Evolutionary conservation across 805 yeast species (phyloP).

Genomic region (Zygosaccharomyces rouxii): DNA sequence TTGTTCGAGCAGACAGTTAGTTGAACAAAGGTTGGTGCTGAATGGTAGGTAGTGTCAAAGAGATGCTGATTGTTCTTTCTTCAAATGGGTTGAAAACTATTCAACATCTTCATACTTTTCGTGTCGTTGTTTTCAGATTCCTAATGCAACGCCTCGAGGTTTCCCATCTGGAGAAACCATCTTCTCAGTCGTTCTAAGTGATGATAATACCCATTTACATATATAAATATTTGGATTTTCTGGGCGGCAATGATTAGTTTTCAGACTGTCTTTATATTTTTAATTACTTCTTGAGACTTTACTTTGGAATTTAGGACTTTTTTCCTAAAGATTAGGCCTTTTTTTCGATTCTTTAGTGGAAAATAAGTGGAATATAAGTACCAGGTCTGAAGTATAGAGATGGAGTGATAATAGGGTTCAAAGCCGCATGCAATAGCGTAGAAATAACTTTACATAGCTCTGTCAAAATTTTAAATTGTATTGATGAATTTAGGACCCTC

Average conservation of each 20-base stretch:
- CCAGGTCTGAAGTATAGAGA: background rate
- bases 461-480: background rate
- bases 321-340: background rate
- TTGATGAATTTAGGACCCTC: background rate
- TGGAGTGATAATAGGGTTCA: background rate
- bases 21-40: background rate
- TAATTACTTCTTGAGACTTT: background rate
- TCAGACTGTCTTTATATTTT: background rate
- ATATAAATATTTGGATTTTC: background rate
- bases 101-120: background rate
- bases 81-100: background rate
- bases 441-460: background rate
- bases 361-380: background rate
- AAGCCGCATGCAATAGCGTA: background rate
- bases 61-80: background rate
- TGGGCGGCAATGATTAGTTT: background rate
- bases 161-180: slow-evolving; percentile 4
- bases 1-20: background rate
- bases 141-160: slow-evolving; percentile 7
- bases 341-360: background rate
- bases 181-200: background rate
- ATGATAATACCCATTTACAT: background rate
- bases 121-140: slow-evolving; percentile 3
- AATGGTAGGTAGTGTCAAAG: background rate
- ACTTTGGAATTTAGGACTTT: background rate